Conservation (phyloP, 73 alveolate species). For the Urostyla sp. region DNA sequence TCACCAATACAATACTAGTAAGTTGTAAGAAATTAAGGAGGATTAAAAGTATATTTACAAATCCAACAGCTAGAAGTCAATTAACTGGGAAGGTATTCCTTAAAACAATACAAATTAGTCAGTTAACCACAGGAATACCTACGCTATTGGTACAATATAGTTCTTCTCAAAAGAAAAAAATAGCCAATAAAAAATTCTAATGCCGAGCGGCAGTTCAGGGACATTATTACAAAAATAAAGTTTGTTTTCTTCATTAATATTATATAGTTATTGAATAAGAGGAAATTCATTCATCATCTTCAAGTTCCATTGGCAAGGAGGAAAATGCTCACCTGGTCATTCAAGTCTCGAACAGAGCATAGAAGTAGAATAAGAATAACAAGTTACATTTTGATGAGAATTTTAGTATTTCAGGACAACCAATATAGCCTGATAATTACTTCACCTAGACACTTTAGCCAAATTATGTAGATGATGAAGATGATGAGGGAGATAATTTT, state of each 20-base stretch:
- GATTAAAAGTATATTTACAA: conserved; percentile 7
- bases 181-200: conserved; percentile 20
- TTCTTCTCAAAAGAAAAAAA: not conserved
- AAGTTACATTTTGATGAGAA: conserved; percentile 5
- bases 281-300: conserved; percentile 41
- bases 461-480: conserved; percentile 34
- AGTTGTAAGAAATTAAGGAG: not conserved
- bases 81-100: conserved; percentile 50
- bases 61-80: conserved; percentile 32
- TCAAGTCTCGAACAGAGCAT: conserved; percentile 22
- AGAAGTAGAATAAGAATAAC: not conserved
- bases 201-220: conserved; percentile 54
- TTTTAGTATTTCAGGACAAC: conserved; percentile 38
- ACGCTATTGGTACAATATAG: not conserved
- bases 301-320: conserved; percentile 49
- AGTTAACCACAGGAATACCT: conserved; percentile 22
- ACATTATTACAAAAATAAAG: conserved; percentile 45
- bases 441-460: not conserved
- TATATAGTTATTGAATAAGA: conserved; percentile 39
- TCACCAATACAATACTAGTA: not conserved
- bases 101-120: conserved; percentile 29
- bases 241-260: not conserved
- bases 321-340: conserved; percentile 14
- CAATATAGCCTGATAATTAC: conserved; percentile 27
- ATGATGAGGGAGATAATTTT: conserved; percentile 42